Evolutionary conservation across 495 filamentous ascomycete genomes (phyloP).

Genomic region (Haplographium delicatum): DNA sequence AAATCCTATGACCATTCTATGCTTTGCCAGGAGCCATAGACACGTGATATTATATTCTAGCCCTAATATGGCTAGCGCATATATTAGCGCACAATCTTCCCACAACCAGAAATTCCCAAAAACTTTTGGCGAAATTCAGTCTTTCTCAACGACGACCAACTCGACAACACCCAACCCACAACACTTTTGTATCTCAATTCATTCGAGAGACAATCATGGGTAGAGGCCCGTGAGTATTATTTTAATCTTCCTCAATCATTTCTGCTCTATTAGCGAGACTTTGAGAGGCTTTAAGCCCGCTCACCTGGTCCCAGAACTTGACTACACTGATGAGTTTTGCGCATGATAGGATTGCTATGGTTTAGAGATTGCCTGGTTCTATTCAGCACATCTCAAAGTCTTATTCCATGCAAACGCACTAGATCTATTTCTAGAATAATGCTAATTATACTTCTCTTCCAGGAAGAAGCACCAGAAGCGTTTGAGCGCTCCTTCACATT

Average conservation of each 20-base stretch:
- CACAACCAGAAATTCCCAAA: not conserved
- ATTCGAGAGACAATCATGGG: slow-evolving; percentile 23
- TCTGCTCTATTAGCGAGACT: not conserved
- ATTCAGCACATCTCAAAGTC: not conserved
- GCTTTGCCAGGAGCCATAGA: too few species aligned
- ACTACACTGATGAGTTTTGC: not conserved
- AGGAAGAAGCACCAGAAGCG: slow-evolving; percentile 99
- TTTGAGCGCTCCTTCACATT: slow-evolving; percentile 96
- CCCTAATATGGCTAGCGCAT: not conserved
- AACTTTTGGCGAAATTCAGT: too few species aligned
- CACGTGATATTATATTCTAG: too few species aligned
- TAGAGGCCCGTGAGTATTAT: slow-evolving; percentile 23
- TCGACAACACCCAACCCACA: slow-evolving; percentile 28
- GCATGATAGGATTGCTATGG: not conserved
- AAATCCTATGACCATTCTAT: too few species aligned
- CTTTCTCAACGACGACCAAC: not conserved
- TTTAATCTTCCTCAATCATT: not conserved
- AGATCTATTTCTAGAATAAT: not conserved
- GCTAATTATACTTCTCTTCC: slow-evolving; percentile 25
- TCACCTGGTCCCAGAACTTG: too few species aligned
- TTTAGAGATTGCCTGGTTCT: too few species aligned
- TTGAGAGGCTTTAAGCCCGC: not conserved
- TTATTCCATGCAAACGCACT: not conserved
- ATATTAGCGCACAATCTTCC: not conserved
- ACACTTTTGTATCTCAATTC: slow-evolving; percentile 15